Evolutionary conservation across 176 grass and related monocot species (phyloP).

Genomic region (Eleusine coracana): DNA sequence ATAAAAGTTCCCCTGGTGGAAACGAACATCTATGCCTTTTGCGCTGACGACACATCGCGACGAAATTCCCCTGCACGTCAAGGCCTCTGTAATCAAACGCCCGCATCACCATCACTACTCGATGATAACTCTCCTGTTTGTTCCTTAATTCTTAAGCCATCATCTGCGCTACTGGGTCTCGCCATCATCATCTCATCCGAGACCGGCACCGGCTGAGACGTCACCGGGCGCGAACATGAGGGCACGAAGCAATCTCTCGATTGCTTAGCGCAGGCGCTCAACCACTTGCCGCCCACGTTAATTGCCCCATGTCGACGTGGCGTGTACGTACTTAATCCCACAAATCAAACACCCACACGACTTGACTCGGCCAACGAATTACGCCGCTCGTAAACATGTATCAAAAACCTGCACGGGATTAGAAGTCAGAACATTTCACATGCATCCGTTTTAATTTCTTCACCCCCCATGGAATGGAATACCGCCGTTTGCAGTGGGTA

Average conservation of each 20-base stretch:
- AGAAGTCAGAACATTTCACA: neutral
- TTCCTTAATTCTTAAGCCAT: constrained; percentile 31
- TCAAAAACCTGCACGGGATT: neutral
- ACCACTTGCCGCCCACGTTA: neutral
- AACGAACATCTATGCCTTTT: neutral
- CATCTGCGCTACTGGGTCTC: neutral
- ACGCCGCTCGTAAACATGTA: neutral
- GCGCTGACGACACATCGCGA: too few relatives aligned
- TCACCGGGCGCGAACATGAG: neutral
- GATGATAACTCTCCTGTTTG: neutral
- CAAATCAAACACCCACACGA: neutral
- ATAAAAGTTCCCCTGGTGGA: neutral
- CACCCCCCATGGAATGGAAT: neutral
- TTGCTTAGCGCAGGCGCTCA: constrained; percentile 6
- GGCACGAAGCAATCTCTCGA: neutral
- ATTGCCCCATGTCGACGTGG: neutral
- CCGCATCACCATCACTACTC: too few relatives aligned
- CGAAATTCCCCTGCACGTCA: too few relatives aligned
- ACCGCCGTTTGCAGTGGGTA: neutral
- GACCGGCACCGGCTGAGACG: neutral
- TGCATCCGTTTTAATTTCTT: neutral
- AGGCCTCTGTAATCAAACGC: too few relatives aligned
- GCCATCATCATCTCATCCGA: constrained; percentile 33
- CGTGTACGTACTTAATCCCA: neutral
- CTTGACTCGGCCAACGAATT: constrained; percentile 27